A percentile compares a stretch with the other conserved stretches of the same genome.
These are phyloP conservation scores for Erysiphe pulchra DNA, from an alignment of 2,329 filamentous ascomycete genomes.

Conservation along the genomic window DNA sequence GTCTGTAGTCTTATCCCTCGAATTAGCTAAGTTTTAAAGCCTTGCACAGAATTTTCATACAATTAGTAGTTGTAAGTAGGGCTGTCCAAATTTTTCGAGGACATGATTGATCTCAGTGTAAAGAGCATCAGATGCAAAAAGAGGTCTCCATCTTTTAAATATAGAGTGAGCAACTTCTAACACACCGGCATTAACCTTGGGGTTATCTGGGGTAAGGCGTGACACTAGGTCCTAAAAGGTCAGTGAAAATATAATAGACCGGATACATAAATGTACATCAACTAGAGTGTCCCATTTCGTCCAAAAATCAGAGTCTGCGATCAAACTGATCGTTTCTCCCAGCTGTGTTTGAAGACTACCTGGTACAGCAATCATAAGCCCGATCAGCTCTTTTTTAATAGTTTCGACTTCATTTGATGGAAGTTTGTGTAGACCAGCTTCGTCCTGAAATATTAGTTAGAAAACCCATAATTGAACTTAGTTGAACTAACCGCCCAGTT, in stretches of 20 bases:
- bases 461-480: background rate
- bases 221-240: constrained; percentile 52
- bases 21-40: background rate
- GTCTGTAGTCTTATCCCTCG: constrained; percentile 30
- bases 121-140: constrained; percentile 79
- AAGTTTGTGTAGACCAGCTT: constrained; percentile 83
- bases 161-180: constrained; percentile 95
- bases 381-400: constrained; percentile 89
- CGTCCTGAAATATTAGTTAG: constrained; percentile 30
- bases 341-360: constrained; percentile 74
- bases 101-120: constrained; percentile 96
- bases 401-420: constrained; percentile 56
- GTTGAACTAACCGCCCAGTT: constrained; percentile 51
- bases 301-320: constrained; percentile 96
- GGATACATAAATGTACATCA: constrained; percentile 24
- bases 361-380: constrained; percentile 84
- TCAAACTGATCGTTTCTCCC: constrained; percentile 87
- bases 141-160: constrained; percentile 81
- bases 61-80: constrained; percentile 58
- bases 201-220: constrained; percentile 57
- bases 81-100: constrained; percentile 53
- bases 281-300: constrained; percentile 89
- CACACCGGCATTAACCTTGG: constrained; percentile 74
- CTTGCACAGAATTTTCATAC: constrained; percentile 19
- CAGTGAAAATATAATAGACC: constrained; percentile 1